A percentile compares a stretch with the other conserved stretches of the same genome.
phyloP scores from a whole-genome alignment of 129 eudicot genomes.

The sunflower (Helianthus annuus) region HanXRQr2.0-SUNRISE NC_035446.2:171238211-171238710 shows the following conservation, averaged over 20 bases:
- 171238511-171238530: too few relatives aligned
- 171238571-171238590: too few relatives aligned
- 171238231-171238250: slow-evolving; percentile 19
- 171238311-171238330: slow-evolving; percentile 17
- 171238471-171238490: slow-evolving; percentile 9
- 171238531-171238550: too few relatives aligned
- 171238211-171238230: slow-evolving; percentile 17
- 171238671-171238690: too few relatives aligned
- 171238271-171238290: slow-evolving; percentile 26
- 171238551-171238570: too few relatives aligned
- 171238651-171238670: too few relatives aligned
- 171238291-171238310: slow-evolving; percentile 24
- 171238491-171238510: background rate
- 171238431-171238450: slow-evolving; percentile 16
- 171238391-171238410: slow-evolving; percentile 36
- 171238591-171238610: too few relatives aligned
- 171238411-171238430: slow-evolving; percentile 38
- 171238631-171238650: too few relatives aligned
- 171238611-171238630: too few relatives aligned
- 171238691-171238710: too few relatives aligned
- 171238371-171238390: slow-evolving; percentile 41
- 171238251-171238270: slow-evolving; percentile 6
- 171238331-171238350: slow-evolving; percentile 21
- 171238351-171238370: slow-evolving; percentile 42
- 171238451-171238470: background rate